Evolutionary conservation across 495 filamentous ascomycete species (phyloP).

Genomic region (Pyrenopolyporus hunteri): DNA sequence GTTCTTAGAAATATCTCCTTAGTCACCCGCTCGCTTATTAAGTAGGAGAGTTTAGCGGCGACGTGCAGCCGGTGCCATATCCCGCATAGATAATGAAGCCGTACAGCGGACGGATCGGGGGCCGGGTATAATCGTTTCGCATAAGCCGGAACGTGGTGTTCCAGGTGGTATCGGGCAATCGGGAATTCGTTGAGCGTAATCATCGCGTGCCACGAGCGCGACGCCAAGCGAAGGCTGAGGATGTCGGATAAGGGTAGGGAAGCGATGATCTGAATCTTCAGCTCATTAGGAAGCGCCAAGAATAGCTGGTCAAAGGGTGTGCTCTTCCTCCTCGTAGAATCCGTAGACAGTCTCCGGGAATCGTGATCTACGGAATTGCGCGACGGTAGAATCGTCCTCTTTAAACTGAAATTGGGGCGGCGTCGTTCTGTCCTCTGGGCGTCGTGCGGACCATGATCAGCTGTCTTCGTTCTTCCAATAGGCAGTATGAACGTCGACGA

Average conservation of each 20-base stretch:
- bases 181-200: constrained; percentile 62
- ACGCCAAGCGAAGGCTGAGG: constrained; percentile 58
- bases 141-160: constrained; percentile 58
- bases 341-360: constrained; percentile 27
- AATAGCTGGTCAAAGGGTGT: constrained; percentile 58
- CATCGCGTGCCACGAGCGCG: constrained; percentile 58
- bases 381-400: constrained; percentile 38
- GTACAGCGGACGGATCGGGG: constrained; percentile 49
- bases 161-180: constrained; percentile 62
- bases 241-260: constrained; percentile 60
- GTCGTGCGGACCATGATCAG: constrained; percentile 35
- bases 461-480: constrained; percentile 43
- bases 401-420: constrained; percentile 39
- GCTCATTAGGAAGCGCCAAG: constrained; percentile 56
- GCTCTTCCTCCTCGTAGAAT: constrained; percentile 35
- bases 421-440: constrained; percentile 45
- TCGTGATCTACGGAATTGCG: constrained; percentile 41
- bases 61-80: constrained; percentile 65
- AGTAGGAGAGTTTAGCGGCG: constrained; percentile 57
- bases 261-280: constrained; percentile 62
- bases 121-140: constrained; percentile 59
- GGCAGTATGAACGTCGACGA: constrained; percentile 50
- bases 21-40: constrained; percentile 62
- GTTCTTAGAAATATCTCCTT: constrained; percentile 61
- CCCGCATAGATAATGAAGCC: constrained; percentile 62